phyloP scores from a whole-genome alignment of 371 early-diverging fungal genomes.

The Phascolomyces articulosus region DNA sequence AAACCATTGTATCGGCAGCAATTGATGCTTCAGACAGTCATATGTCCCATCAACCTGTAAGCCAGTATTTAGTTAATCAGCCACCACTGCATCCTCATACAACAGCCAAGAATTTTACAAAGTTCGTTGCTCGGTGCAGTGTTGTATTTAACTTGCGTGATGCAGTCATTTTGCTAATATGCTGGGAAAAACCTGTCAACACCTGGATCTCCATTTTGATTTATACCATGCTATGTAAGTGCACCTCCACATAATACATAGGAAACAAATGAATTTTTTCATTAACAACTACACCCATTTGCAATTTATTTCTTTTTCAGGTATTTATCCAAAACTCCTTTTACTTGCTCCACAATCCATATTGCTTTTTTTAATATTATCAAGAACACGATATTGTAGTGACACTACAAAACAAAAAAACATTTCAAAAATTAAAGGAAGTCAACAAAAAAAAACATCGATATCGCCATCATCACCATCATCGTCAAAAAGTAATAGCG shows the following conservation, averaged over 20 bases:
- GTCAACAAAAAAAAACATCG: no score
- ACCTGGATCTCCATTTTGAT: constrained; percentile 34
- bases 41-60: constrained; percentile 6
- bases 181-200: constrained; percentile 42
- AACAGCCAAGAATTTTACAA: constrained; percentile 41
- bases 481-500: background rate
- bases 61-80: constrained; percentile 31
- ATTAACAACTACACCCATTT: no score
- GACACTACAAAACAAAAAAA: background rate
- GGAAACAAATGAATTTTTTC: no score
- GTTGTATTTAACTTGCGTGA: constrained; percentile 42
- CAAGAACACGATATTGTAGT: background rate
- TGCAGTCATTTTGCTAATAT: constrained; percentile 31
- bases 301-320: background rate
- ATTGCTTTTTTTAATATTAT: background rate
- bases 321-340: background rate
- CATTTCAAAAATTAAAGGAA: background rate
- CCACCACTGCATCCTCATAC: constrained; percentile 42
- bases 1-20: constrained; percentile 35
- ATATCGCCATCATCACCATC: no score
- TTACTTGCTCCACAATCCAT: background rate
- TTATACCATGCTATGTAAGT: constrained; percentile 42
- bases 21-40: constrained; percentile 23
- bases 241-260: no score
- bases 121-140: constrained; percentile 43